These are phyloP conservation scores for Tetrahymena elliotti DNA, from an alignment of 73 alveolate genomes.

Conservation along the genomic window DNA sequence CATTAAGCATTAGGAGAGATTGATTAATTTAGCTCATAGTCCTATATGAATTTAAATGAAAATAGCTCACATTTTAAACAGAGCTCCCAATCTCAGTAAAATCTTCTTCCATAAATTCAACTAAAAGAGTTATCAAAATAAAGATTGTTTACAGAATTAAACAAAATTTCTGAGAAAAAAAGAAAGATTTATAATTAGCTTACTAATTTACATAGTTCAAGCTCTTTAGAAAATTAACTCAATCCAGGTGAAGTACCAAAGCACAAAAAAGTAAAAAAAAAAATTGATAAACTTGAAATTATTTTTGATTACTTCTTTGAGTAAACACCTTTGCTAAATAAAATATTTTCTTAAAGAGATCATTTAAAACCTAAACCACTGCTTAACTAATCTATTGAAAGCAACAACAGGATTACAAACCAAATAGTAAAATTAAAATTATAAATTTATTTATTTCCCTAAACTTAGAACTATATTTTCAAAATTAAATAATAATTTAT, in stretches of 20 bases:
- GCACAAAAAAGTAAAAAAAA: neutral
- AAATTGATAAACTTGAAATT: neutral
- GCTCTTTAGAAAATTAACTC: neutral
- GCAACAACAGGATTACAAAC: neutral
- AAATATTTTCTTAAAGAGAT: neutral
- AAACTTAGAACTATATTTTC: too few relatives aligned
- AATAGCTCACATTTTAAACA: neutral
- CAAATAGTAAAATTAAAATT: neutral
- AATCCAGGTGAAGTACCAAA: neutral
- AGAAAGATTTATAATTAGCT: neutral
- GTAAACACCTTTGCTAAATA: neutral
- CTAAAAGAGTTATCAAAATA: neutral
- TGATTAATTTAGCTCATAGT: neutral
- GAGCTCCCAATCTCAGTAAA: neutral
- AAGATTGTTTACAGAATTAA: neutral
- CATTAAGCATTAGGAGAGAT: neutral
- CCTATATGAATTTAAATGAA: neutral
- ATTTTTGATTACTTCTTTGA: neutral
- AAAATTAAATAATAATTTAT: too few relatives aligned
- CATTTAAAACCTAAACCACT: neutral
- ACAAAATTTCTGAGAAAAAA: neutral
- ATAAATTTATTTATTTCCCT: neutral
- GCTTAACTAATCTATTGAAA: neutral
- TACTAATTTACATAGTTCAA: neutral
- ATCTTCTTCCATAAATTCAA: neutral